Evolutionary conservation across 2,329 filamentous ascomycete species (phyloP), one percentile per base, ranked within the genome.

Genomic region (Colletotrichum sidae): DNA sequence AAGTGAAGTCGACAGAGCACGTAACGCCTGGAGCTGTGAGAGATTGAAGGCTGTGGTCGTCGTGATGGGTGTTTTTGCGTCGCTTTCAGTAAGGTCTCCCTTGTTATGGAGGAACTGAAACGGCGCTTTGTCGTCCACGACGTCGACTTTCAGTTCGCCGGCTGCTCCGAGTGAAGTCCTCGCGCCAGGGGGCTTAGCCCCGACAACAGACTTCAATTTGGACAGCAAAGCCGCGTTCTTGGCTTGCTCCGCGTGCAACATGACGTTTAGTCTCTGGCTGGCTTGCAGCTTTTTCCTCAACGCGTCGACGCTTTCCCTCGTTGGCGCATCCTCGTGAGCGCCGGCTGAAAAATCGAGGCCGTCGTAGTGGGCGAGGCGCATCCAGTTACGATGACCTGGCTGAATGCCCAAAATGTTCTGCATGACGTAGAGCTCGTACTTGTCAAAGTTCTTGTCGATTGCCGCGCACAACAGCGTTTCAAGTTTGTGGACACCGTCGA

Each of bases 371-470:
- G 87, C 87, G 69, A 99, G 81, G 57, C 91, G 84, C 69, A 98
- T 90, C 88, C 92, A 97, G 63, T 88, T 86, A 72, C 92, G 82
- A 67, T 95, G 92, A 35, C 90, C 87, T 53, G 87, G 87, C 41
- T 77, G 76, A 44, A 95, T 88, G 45, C 87, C 90, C 68, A 96
- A 79, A 70, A 94, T 92, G 75, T 97, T 97, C 69, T 93, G 85
- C 82, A 99, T 84, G 55, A 93, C 90, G 80, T 95, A 97, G 61
- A 99, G 92, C 81, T 96, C 92, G 72, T 95, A 91, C 69, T 91
- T 89, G 81, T 96, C 92, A 74, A 95, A 95, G 70, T 92, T 92
- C 77, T 90, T 92, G 78, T 96, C 92, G 69, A 95, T 92, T 72
- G 89, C 91, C 49, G 91, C 87, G 77, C 92, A 93, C 35, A 95